Base-by-base conservation (phyloP, 75 land plant genomes). In the Ceratopteris richardii region DNA sequence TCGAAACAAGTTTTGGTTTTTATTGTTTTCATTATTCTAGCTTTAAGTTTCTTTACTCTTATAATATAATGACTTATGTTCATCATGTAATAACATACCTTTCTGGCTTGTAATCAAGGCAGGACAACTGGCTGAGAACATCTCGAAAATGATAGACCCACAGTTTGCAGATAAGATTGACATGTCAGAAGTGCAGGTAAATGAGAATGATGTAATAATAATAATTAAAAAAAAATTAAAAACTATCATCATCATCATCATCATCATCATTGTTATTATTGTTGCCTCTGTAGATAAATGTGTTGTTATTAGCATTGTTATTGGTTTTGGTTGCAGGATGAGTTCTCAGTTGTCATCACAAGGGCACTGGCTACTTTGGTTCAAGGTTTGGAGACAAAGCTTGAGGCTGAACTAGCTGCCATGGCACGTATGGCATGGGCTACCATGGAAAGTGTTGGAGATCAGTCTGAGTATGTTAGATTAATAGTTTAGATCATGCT, bases 361-460 rank as follows among this genome's bases (percentile, higher is more conserved):
- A 89, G 78, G 77, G 82, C 99, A 54, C 65, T 95, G 60, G 58
- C 94, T 30, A 86, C 99, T 54, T 58, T 95, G 57, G 99, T 95
- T 28, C 84, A 81, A 50, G 99, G 99, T 29, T 52, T 95, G 61
- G 99, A 90, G 74, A 86, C 91, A 31, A 83, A 87, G 52, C 88
- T 95, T 63, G 99, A 95, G 78, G 74, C 69, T 71, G 99, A 95
- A 68, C 80, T 95, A 82, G 83, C 79, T 48, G 77, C 82, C 51
- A 95, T 95, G 99, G 79, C 99, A 58, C 90, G 96, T 23, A 75
- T 95, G 39, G 88, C 99, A 27, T 95, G 99, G 99, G 91, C 75
- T 22, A 84, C 91, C 19, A 82, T 95, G 63, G 99, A 95, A 74
- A 84, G 91, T 76, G 99, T 95, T 56, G 99, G 99, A 51, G 99